Conservation (phyloP, 202 grass and related monocot genomes). For the Setaria italica region DNA sequence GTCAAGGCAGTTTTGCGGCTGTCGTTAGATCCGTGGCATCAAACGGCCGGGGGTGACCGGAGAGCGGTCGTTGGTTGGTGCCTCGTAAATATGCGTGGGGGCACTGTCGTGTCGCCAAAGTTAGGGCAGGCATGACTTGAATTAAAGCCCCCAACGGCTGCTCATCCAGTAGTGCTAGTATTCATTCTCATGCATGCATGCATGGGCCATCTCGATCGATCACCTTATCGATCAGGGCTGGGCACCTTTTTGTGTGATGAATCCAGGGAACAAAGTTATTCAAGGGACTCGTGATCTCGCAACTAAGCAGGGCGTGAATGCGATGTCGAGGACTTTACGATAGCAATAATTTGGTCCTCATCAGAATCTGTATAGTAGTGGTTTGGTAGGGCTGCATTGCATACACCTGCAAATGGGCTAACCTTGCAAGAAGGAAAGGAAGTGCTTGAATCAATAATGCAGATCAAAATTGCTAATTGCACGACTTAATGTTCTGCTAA, state of each 20-base stretch:
- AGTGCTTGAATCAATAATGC: neutral
- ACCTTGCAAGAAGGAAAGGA: neutral
- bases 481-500: neutral
- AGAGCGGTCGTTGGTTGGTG: neutral
- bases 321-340: slow-evolving; percentile 12
- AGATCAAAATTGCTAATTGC: neutral
- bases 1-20: neutral
- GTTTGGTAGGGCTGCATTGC: neutral
- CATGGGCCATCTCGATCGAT: neutral
- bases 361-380: neutral
- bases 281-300: slow-evolving; percentile 52
- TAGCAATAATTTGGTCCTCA: slow-evolving; percentile 21
- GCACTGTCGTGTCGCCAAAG: slow-evolving; percentile 15
- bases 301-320: slow-evolving; percentile 19
- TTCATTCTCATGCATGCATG: neutral
- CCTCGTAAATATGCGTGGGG: slow-evolving; percentile 43
- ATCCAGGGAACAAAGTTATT: slow-evolving; percentile 19
- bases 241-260: slow-evolving; percentile 14
- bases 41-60: neutral
- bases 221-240: slow-evolving; percentile 16
- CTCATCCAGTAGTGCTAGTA: neutral
- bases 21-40: slow-evolving; percentile 41
- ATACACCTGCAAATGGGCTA: neutral
- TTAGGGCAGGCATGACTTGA: slow-evolving; percentile 51
- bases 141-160: slow-evolving; percentile 46